Percentiles rank a stretch among this genome's conserved stretches.
phyloP scores from a whole-genome alignment of 805 yeast species.

The Wickerhamomyces tratensis region DNA sequence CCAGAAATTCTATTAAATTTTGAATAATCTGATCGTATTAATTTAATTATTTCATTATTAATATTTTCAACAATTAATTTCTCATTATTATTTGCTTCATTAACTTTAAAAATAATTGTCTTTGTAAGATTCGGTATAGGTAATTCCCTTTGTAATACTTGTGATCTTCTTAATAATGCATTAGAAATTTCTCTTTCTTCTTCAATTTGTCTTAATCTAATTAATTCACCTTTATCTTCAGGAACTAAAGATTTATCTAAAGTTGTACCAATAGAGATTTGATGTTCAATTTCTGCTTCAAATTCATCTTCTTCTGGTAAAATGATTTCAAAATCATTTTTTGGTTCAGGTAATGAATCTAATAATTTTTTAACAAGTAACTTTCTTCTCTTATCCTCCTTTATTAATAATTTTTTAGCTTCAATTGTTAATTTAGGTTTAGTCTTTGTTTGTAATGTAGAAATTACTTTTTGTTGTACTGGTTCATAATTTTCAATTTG shows the following conservation, averaged over 20 bases:
- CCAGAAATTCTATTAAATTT: constrained; percentile 17
- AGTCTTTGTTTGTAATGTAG: too few relatives aligned
- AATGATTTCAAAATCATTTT: too few relatives aligned
- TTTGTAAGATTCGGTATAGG: constrained; percentile 26
- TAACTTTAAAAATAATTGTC: background rate
- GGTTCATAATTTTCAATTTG: constrained; percentile 1
- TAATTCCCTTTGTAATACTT: constrained; percentile 35
- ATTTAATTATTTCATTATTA: constrained; percentile 21
- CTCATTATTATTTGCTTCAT: background rate
- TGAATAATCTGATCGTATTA: constrained; percentile 33
- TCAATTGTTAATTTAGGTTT: too few relatives aligned
- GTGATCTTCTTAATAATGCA: constrained; percentile 31
- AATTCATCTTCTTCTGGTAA: too few relatives aligned
- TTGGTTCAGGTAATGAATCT: too few relatives aligned
- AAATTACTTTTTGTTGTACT: background rate
- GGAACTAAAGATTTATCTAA: too few relatives aligned
- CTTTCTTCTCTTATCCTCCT: too few relatives aligned
- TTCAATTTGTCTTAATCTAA: constrained; percentile 7
- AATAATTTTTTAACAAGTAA: too few relatives aligned
- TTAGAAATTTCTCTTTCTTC: constrained; percentile 6
- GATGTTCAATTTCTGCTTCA: too few relatives aligned
- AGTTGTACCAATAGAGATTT: too few relatives aligned
- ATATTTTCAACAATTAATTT: constrained; percentile 8
- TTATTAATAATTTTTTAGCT: too few relatives aligned
- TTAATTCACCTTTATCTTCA: constrained; percentile 14